phyloP scores from a whole-genome alignment of 352 stramenopile genomes.

The Halophytophthora polymorphica region DNA sequence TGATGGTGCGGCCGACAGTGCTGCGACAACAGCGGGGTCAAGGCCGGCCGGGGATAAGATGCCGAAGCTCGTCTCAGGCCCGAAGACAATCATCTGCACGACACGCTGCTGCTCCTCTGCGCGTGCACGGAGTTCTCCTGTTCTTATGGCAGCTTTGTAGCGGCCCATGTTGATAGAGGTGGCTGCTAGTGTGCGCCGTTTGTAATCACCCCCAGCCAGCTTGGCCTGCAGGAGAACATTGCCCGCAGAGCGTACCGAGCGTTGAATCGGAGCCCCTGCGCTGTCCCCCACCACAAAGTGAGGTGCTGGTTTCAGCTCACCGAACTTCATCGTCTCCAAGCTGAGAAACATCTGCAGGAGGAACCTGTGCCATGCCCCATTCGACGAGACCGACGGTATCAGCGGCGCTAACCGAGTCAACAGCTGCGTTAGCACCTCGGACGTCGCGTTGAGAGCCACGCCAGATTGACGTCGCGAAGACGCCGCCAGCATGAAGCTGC shows the following conservation, averaged over 20 bases:
- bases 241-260: conserved; percentile 1
- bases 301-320: background rate
- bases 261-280: background rate
- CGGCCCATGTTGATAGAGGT: conserved; percentile 2
- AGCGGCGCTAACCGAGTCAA: conserved; percentile 19
- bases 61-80: conserved; percentile 2
- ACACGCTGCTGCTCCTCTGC: conserved; percentile 16
- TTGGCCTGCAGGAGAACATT: conserved; percentile 25
- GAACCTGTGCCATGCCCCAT: conserved; percentile 28
- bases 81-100: conserved; percentile 14
- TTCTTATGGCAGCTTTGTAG: background rate
- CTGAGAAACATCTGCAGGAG: conserved; percentile 15
- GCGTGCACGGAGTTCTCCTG: background rate
- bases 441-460: background rate
- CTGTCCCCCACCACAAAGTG: background rate
- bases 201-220: conserved; percentile 1
- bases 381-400: conserved; percentile 6
- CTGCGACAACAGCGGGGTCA: conserved; percentile 1
- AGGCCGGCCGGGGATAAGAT: background rate
- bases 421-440: conserved; percentile 12
- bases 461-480: conserved; percentile 7
- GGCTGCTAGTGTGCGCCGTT: background rate
- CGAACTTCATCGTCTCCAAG: conserved; percentile 11
- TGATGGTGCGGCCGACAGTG: conserved; percentile 1
- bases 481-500: conserved; percentile 2